Conservation (phyloP, 2,329 filamentous ascomycete species). For the Aspergillus neotritici region DNA sequence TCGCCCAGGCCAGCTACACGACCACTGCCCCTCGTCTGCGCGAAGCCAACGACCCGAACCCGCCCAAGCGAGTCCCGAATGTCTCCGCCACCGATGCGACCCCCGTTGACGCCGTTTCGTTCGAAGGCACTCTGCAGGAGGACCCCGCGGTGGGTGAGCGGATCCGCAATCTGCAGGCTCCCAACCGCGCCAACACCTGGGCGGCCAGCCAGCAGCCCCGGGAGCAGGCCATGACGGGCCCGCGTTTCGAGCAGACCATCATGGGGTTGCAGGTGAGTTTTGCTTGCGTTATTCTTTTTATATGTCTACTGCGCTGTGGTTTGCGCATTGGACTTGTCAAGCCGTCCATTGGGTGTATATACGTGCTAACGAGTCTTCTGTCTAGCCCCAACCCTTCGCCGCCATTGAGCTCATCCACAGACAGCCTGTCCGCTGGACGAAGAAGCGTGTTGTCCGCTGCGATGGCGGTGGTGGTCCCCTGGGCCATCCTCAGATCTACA, state of each 20-base stretch:
- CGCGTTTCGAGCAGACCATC: conserved; percentile 94
- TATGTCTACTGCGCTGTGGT: neutral
- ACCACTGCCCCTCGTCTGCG: conserved; percentile 36
- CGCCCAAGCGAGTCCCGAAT: conserved; percentile 44
- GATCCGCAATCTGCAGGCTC: conserved; percentile 65
- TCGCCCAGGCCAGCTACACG: conserved; percentile 39
- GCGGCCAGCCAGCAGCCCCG: conserved; percentile 78
- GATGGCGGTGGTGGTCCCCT: conserved; percentile 87
- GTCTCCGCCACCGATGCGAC: conserved; percentile 58
- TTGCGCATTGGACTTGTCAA: neutral
- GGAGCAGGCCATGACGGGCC: conserved; percentile 80
- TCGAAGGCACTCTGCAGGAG: conserved; percentile 53
- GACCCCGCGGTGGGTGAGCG: conserved; percentile 50
- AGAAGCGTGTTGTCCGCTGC: conserved; percentile 74
- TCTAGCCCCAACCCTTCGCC: conserved; percentile 76
- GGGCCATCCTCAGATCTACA: conserved; percentile 90
- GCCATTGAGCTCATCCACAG: conserved; percentile 96
- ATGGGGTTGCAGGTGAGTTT: conserved; percentile 77
- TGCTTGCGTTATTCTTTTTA: neutral
- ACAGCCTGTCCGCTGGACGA: conserved; percentile 88
- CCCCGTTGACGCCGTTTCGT: conserved; percentile 45
- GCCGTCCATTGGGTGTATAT: neutral
- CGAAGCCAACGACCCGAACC: conserved; percentile 56
- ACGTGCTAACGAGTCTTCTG: conserved; percentile 3
- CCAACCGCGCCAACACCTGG: conserved; percentile 78